phyloP scores from a whole-genome alignment of 2,329 filamentous ascomycete genomes.

The Diaporthe australafricana region DNA sequence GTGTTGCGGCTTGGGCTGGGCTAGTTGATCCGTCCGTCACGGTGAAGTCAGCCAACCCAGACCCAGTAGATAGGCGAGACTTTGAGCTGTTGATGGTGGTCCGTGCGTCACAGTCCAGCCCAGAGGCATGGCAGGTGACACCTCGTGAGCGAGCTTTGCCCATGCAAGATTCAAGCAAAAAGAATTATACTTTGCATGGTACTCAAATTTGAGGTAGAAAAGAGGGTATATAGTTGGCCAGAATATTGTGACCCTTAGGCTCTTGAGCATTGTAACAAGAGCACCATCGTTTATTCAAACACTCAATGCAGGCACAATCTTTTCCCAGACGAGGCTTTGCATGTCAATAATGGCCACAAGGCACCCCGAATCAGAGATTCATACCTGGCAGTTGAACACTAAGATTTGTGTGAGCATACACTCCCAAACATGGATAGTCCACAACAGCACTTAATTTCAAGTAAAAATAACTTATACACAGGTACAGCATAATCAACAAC shows the following conservation, averaged over 20 bases:
- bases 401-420: too few species aligned
- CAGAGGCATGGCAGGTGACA: background rate
- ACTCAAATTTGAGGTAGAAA: accelerated
- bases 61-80: background rate
- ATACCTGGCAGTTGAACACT: too few species aligned
- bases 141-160: background rate
- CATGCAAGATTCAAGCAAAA: background rate
- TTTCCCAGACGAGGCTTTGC: too few species aligned
- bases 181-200: too few species aligned
- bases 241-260: background rate
- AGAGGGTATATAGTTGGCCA: background rate
- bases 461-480: too few species aligned
- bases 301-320: background rate
- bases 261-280: background rate
- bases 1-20: background rate
- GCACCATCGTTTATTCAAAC: background rate
- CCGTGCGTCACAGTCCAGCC: background rate
- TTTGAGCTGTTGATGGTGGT: background rate
- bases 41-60: too few species aligned
- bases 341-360: too few species aligned
- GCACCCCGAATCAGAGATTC: too few species aligned
- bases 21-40: background rate
- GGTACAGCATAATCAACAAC: background rate
- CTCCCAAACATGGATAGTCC: too few species aligned
- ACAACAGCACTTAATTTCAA: too few species aligned